Evolutionary conservation across 441 rosid genomes (phyloP).

Genomic region (Jatropha multifida): DNA sequence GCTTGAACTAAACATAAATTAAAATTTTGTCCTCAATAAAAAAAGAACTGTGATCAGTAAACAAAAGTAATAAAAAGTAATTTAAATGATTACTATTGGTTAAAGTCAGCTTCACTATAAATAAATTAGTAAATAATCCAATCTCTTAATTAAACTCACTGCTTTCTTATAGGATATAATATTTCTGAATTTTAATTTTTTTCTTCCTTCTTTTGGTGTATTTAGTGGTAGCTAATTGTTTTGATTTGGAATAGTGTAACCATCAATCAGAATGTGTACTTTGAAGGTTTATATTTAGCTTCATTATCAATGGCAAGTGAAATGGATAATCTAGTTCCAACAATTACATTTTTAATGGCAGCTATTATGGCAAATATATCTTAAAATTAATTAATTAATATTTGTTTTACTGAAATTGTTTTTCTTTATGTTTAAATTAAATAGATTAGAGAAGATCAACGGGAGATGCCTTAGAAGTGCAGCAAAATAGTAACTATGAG

Average conservation of each 20-base stretch:
- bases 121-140: no score
- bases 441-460: slow-evolving; percentile 59
- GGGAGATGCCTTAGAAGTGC: slow-evolving; percentile 34
- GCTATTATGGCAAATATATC: not conserved
- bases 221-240: not conserved
- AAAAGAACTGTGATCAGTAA: no score
- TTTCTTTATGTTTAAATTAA: not conserved
- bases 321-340: slow-evolving; percentile 47
- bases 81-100: no score
- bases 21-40: no score
- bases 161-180: not conserved
- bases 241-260: slow-evolving; percentile 32
- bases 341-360: slow-evolving; percentile 54
- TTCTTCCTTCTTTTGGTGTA: not conserved
- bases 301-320: slow-evolving; percentile 56
- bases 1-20: no score
- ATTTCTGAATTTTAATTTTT: not conserved
- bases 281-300: slow-evolving; percentile 49
- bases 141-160: no score
- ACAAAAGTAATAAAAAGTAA: no score
- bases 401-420: not conserved
- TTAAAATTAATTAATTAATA: not conserved
- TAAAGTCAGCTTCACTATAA: no score
- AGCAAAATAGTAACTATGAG: slow-evolving; percentile 22
- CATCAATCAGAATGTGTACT: slow-evolving; percentile 44